These are phyloP conservation scores for Solanum clarkiae DNA, from an alignment of 257 asterid species.

Conservation along the genomic window DNA sequence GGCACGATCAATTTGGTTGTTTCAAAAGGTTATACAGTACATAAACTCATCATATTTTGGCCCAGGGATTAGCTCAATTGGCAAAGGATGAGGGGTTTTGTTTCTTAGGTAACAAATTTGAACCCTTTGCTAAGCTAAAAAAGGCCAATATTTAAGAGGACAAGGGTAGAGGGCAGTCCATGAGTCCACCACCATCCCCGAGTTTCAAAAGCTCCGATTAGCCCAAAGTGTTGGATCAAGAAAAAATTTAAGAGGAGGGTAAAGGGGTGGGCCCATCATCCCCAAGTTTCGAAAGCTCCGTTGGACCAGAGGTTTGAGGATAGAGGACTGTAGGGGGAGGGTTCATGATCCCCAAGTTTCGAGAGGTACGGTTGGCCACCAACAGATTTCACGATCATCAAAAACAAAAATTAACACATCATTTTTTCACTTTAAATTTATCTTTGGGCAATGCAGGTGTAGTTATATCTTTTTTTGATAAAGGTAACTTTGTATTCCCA, in stretches of 20 bases:
- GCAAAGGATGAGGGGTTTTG: background rate
- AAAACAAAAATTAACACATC: too few species aligned
- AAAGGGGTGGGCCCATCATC: background rate
- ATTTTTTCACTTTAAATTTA: too few species aligned
- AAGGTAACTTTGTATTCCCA: too few species aligned
- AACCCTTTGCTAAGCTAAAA: background rate
- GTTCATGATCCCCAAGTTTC: background rate
- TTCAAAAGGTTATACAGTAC: background rate
- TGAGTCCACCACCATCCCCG: background rate
- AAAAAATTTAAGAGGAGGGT: background rate
- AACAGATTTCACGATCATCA: too few species aligned
- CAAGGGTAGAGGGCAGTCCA: background rate
- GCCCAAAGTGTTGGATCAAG: background rate
- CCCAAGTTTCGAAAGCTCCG: background rate
- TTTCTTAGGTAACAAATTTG: background rate
- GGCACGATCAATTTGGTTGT: background rate
- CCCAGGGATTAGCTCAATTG: background rate
- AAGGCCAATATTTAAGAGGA: background rate
- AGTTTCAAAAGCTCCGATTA: background rate
- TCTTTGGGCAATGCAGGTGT: too few species aligned
- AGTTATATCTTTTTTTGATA: too few species aligned
- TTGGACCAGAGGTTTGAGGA: background rate
- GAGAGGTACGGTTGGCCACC: background rate
- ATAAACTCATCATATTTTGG: background rate
- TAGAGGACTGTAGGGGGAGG: background rate